Conservation (phyloP, 805 yeast genomes). For the Candida dajiaensis region DNA sequence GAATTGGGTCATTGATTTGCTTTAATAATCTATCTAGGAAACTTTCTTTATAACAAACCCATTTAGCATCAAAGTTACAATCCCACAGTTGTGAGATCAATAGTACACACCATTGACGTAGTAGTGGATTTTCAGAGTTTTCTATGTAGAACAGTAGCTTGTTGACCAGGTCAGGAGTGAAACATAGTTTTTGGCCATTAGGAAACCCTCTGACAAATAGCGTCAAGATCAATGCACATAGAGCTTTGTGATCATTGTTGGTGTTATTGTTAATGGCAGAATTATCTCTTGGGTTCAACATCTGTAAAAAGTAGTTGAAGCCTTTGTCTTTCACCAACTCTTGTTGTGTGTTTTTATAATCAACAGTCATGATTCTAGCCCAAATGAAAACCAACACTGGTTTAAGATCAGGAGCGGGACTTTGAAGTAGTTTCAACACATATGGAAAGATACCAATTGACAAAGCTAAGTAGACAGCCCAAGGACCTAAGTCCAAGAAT, state of each 20-base stretch:
- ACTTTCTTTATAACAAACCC: slow-evolving; percentile 61
- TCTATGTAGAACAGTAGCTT: slow-evolving; percentile 63
- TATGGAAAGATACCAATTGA: slow-evolving; percentile 96
- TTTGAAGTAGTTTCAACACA: slow-evolving; percentile 80
- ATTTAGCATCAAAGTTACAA: slow-evolving; percentile 67
- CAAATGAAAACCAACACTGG: slow-evolving; percentile 94
- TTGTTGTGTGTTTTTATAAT: slow-evolving; percentile 81
- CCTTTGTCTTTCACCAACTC: slow-evolving; percentile 91
- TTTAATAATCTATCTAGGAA: slow-evolving; percentile 49
- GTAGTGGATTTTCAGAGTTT: slow-evolving; percentile 72
- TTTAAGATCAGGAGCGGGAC: slow-evolving; percentile 92
- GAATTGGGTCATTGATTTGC: slow-evolving; percentile 80
- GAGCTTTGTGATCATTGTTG: slow-evolving; percentile 76
- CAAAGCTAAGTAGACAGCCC: slow-evolving; percentile 92
- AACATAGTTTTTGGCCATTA: slow-evolving; percentile 75
- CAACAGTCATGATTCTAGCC: slow-evolving; percentile 97
- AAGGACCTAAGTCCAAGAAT: slow-evolving; percentile 90
- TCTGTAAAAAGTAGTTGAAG: slow-evolving; percentile 77
- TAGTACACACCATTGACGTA: slow-evolving; percentile 90
- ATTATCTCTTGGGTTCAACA: slow-evolving; percentile 46
- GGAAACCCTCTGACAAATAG: slow-evolving; percentile 77
- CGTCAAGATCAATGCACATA: slow-evolving; percentile 88
- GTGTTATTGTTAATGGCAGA: slow-evolving; percentile 11
- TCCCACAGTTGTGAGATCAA: slow-evolving; percentile 73
- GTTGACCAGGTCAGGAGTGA: slow-evolving; percentile 63